Base-by-base conservation (phyloP, 202 grass and related monocot species). In the Dendrocalamus latiflorus region DNA sequence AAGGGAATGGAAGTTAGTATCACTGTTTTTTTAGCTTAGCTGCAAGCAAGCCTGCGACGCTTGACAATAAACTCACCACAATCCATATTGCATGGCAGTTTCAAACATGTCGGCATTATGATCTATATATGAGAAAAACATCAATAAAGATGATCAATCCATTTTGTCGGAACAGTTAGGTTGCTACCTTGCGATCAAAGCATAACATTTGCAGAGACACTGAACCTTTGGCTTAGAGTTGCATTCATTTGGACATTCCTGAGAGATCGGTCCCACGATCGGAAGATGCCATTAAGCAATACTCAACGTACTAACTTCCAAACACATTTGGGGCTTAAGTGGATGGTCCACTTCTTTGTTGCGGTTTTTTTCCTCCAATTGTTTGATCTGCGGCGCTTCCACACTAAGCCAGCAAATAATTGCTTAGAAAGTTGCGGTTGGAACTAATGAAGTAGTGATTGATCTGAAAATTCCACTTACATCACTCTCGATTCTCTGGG, bases 261-360 rank as follows among this genome's bases (percentile, higher is more conserved):
- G 5, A 9, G 1, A 76, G 24, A 85, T 77, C 7, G 65, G 82
- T 65, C 82, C 87, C 26, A 16, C 28, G n/a, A 76, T 30, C 15
- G 20, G 39, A 77, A 72, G 47, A 70, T 81, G 68, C 76, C 13
- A 74, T 56, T 75, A 8, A 33, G 50, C 44, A 16, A 38, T 16
- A 48, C 20, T 13, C 70, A 28, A 57, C 36, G 22, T 72, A 61
- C 71, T 81, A 85, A 64, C 36, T 68, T 85, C 65, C 77, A 58
- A 77, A 75, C 18, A 60, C 44, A 45, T 57, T 34, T 54, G 77
- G 37, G 48, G 57, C 61, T 60, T 53, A 2, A 73, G 74, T 62
- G 72, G 79, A 86, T 61, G 88, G 83, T 20, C 80, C 84, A 81
- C n/a, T n/a, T n/a, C 75, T 41, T 71, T 81, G 77, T 15, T 65